Evolutionary conservation across 768 basidiomycete genomes (phyloP).

Genomic region (Tulasnella sp.): DNA sequence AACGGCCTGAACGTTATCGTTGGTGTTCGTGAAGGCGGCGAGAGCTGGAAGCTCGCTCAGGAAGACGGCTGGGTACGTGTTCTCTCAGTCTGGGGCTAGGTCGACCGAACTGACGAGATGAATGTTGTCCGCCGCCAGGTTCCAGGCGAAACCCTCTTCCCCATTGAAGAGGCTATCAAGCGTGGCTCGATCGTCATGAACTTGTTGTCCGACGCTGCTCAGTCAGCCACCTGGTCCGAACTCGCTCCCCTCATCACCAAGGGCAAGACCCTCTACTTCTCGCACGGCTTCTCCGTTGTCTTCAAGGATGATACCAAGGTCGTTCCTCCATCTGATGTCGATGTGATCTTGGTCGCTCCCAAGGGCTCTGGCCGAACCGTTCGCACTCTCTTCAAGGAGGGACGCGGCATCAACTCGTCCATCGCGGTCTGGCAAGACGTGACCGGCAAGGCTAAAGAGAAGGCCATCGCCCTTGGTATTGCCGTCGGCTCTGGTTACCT

Average conservation of each 20-base stretch:
- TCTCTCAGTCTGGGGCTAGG: not conserved
- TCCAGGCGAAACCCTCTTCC: constrained; percentile 94
- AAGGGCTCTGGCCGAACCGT: constrained; percentile 99
- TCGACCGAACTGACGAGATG: not conserved
- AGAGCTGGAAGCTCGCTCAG: constrained; percentile 90
- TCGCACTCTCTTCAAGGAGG: constrained; percentile 99
- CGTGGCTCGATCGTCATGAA: constrained; percentile 99
- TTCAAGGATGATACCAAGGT: constrained; percentile 97
- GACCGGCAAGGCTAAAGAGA: constrained; percentile 95
- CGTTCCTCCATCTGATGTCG: constrained; percentile 81
- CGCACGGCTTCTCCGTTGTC: constrained; percentile 98
- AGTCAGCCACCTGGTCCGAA: constrained; percentile 87
- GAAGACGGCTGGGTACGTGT: constrained; percentile 89
- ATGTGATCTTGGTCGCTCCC: constrained; percentile 98
- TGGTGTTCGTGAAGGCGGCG: constrained; percentile 93
- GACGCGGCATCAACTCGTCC: constrained; percentile 93
- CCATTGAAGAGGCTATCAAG: constrained; percentile 95
- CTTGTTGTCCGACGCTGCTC: constrained; percentile 97
- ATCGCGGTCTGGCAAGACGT: constrained; percentile 96
- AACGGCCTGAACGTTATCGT: constrained; percentile 98
- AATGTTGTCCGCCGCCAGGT: constrained; percentile 36
- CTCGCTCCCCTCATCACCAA: constrained; percentile 93
- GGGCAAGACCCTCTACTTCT: constrained; percentile 99
- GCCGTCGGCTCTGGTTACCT: constrained; percentile 93
- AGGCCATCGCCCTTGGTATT: constrained; percentile 88